phyloP scores from a whole-genome alignment of 805 yeast species.

The Wickerhamiella qilinensis region DNA sequence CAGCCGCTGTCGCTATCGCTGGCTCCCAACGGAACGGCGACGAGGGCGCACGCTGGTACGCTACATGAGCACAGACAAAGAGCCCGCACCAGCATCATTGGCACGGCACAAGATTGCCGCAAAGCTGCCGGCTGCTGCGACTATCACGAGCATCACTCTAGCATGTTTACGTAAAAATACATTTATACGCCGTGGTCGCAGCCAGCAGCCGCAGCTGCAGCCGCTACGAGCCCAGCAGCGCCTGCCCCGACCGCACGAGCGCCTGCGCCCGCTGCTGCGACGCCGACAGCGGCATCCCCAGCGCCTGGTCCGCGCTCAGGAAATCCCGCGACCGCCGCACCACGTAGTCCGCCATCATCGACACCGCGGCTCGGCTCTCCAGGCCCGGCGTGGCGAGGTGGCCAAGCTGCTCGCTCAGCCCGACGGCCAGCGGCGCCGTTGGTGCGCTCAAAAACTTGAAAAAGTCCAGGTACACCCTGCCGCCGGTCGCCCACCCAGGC shows the following conservation, averaged over 20 bases:
- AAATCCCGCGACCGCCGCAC: conserved; percentile 8
- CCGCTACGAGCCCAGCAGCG: conserved; percentile 6
- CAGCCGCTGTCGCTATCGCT: too few species aligned
- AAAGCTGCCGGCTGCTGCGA: not conserved
- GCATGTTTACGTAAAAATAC: not conserved
- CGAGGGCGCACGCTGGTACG: too few species aligned
- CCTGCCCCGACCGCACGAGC: too few species aligned
- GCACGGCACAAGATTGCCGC: too few species aligned
- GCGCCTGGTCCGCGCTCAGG: conserved; percentile 2
- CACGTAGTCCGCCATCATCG: conserved; percentile 17
- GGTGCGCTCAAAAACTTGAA: conserved; percentile 4
- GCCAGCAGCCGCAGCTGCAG: too few species aligned
- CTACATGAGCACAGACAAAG: too few species aligned
- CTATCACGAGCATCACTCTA: conserved; percentile 5
- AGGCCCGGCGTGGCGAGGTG: conserved; percentile 6
- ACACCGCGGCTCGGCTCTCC: conserved; percentile 14
- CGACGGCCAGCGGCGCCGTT: conserved; percentile 1
- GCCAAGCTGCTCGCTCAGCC: conserved; percentile 1
- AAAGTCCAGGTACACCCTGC: conserved; percentile 23
- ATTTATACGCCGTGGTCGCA: too few species aligned
- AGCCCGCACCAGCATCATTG: too few species aligned
- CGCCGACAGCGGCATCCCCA: conserved; percentile 11
- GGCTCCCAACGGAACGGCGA: too few species aligned
- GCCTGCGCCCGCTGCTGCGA: conserved; percentile 8
- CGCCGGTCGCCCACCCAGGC: conserved; percentile 22